These are phyloP conservation scores for Saccharomycopsis malanga DNA, from an alignment of 805 yeast species.

Conservation along the genomic window DNA sequence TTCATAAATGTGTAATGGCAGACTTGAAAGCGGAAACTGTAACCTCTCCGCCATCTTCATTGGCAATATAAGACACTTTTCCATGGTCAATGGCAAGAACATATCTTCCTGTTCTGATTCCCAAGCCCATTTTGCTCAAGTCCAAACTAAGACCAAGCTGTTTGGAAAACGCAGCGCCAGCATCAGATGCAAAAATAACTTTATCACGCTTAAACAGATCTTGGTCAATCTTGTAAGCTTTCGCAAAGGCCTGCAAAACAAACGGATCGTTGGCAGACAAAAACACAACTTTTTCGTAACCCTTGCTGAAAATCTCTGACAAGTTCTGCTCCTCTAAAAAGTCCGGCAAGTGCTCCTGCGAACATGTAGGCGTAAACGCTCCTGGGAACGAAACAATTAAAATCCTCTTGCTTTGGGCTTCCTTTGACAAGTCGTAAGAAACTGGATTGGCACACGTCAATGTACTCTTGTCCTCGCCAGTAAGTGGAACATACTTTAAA, in stretches of 20 bases:
- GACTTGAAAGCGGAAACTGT: constrained; percentile 19
- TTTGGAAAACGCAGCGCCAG: constrained; percentile 60
- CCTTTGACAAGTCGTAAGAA: constrained; percentile 14
- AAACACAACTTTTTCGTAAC: constrained; percentile 47
- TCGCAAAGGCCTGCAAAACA: constrained; percentile 77
- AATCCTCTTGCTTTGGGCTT: constrained; percentile 21
- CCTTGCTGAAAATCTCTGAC: constrained; percentile 23
- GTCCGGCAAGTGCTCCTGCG: constrained; percentile 25
- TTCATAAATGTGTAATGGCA: constrained; percentile 12
- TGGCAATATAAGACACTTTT: constrained; percentile 31
- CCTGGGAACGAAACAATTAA: constrained; percentile 28
- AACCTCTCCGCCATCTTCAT: constrained; percentile 17
- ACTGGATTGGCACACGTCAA: constrained; percentile 18
- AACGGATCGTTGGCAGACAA: constrained; percentile 84
- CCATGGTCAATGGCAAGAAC: constrained; percentile 53
- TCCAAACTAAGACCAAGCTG: constrained; percentile 64
- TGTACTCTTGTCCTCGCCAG: constrained; percentile 7
- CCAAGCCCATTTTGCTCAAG: constrained; percentile 71
- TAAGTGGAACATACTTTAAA: constrained; percentile 16
- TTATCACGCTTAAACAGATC: constrained; percentile 31
- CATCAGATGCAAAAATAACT: constrained; percentile 66
- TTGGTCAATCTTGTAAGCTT: constrained; percentile 34
- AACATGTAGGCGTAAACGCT: constrained; percentile 27
- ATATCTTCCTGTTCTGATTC: constrained; percentile 65
- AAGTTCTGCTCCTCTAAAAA: constrained; percentile 23